Conservation (phyloP, 139 green algal genomes). For the Micromonas pusilla region DNA sequence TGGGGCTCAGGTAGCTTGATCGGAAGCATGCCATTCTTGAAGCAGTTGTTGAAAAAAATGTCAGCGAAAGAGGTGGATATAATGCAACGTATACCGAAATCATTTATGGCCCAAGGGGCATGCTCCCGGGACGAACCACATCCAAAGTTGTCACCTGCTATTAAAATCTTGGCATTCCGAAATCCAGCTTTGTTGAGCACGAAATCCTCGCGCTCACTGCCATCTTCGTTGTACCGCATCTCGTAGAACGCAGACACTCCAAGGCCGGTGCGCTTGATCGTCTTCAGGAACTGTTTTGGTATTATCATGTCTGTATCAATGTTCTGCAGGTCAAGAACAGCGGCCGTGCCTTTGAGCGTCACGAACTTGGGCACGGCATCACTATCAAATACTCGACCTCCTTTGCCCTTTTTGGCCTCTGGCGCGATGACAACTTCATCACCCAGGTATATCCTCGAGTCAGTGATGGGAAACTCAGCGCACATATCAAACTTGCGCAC, state of each 20-base stretch:
- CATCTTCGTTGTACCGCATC: constrained; percentile 41
- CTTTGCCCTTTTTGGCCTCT: neutral
- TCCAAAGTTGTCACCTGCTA: constrained; percentile 49
- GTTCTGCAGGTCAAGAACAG: constrained; percentile 43
- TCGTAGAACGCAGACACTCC: constrained; percentile 42
- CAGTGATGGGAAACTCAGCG: constrained; percentile 6
- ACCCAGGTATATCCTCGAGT: neutral
- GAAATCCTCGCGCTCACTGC: constrained; percentile 40
- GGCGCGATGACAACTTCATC: neutral
- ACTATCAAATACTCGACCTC: neutral
- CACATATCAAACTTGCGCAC: constrained; percentile 27
- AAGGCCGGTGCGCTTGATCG: constrained; percentile 44
- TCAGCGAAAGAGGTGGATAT: constrained; percentile 46
- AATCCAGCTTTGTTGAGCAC: constrained; percentile 43
- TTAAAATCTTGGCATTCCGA: constrained; percentile 34
- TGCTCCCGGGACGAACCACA: constrained; percentile 45
- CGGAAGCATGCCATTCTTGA: constrained; percentile 51
- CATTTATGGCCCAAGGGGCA: constrained; percentile 43
- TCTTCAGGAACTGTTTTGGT: constrained; percentile 50
- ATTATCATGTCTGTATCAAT: constrained; percentile 56
- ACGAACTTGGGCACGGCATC: constrained; percentile 39
- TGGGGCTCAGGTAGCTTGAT: constrained; percentile 35
- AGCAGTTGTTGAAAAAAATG: constrained; percentile 54
- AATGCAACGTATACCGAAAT: constrained; percentile 44
- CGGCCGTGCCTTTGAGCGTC: constrained; percentile 37